These are phyloP conservation scores for Lecanicillium sp. DNA, from an alignment of 2,329 filamentous ascomycete genomes.

Conservation along the genomic window DNA sequence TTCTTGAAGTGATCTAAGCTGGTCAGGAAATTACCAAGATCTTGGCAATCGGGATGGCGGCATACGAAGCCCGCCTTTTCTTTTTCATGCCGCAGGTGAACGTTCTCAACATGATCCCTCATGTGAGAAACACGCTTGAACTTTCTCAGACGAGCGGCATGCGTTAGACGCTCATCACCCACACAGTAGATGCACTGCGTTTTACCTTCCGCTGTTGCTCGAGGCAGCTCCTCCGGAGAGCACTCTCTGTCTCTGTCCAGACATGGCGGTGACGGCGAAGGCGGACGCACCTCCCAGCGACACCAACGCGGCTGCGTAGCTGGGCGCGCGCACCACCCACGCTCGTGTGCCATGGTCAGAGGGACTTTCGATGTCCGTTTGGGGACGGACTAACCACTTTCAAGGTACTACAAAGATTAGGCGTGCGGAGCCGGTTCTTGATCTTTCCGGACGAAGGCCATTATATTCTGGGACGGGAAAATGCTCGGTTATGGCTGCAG, in stretches of 20 bases:
- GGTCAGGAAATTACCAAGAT: constrained; percentile 6
- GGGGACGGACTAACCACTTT: too few species aligned
- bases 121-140: constrained; percentile 8
- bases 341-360: too few species aligned
- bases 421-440: too few species aligned
- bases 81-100: constrained; percentile 6
- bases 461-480: too few species aligned
- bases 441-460: too few species aligned
- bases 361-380: too few species aligned
- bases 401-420: too few species aligned
- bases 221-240: neutral
- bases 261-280: neutral
- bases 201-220: constrained; percentile 1
- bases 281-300: constrained; percentile 6
- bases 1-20: constrained; percentile 7
- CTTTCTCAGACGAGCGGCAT: constrained; percentile 1
- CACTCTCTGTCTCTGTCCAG: neutral
- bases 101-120: constrained; percentile 9
- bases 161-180: constrained; percentile 7
- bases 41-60: constrained; percentile 8
- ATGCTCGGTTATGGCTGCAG: too few species aligned
- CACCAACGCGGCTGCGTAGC: too few species aligned
- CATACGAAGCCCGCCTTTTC: constrained; percentile 3
- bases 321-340: too few species aligned
- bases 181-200: constrained; percentile 10